Evolutionary conservation across 179 eudicot genomes (phyloP), one percentile per base, ranked within the genome.

Genomic region (Heliamphora pulchella): DNA sequence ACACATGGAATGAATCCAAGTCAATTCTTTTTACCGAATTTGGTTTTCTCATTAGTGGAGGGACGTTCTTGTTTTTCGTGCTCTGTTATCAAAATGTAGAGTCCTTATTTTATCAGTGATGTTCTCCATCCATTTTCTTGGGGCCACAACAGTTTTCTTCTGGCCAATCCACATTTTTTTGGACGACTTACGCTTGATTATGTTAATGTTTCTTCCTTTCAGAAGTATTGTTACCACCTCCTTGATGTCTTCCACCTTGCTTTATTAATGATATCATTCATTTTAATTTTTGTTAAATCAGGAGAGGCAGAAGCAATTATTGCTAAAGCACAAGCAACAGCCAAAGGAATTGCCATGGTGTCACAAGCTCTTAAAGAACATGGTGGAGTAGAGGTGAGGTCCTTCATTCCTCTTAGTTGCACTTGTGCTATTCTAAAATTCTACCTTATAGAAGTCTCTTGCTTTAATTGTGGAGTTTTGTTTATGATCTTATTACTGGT

Each of bases 251-350:
- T 22, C 61, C 48, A 67, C 41, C 20, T 31, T 31, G 31, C 8
- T 69, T 18, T 48, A 51, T 20, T 79, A 17, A 67, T 18, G 41
- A 9, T 79, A 6, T 69, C 47, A 13, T 61, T n/a, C 17, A 9
- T 17, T 20, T 62, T 51, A 18, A 4, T 48, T 77, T 82, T n/a
- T 79, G 63, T 63, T 64, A 71, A 63, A 76, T 74, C 82, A 92
- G 98, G 98, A 84, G 94, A 91, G 76, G 98, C 98, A 53, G 90
- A 91, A 78, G 98, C 97, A 66, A 91, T 91, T 13, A 87, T 84
- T 80, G 91, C 88, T 31, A 87, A 82, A 82, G 86, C 89, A 58
- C 80, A 82, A 74, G 93, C 89, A 66, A 88, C 89, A 54, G 86
- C 91, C 17, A 78, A 87, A 77, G 92, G 91, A 78, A 86, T 89